Conservation (phyloP, 306 rosid species). For the Malus orientalis region DNA sequence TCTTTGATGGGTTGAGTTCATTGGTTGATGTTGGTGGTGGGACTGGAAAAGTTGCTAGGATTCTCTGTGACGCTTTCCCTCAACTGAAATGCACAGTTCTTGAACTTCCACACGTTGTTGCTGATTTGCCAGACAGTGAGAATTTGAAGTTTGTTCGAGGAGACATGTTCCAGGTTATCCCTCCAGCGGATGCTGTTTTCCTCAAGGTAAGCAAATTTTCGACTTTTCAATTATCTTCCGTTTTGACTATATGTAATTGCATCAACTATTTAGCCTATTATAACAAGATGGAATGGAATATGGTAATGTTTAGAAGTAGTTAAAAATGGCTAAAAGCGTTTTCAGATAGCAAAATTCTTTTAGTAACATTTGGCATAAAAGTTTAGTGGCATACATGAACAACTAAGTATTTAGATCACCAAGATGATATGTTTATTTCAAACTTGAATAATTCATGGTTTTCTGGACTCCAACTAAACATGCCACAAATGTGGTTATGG, state of each 20-base stretch:
- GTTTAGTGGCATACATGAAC: too few relatives aligned
- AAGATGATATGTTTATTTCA: too few relatives aligned
- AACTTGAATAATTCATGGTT: too few relatives aligned
- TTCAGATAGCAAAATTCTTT: too few relatives aligned
- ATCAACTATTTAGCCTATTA: neutral
- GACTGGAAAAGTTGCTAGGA: slow-evolving; percentile 17
- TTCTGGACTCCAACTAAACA: too few relatives aligned
- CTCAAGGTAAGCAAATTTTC: slow-evolving; percentile 26
- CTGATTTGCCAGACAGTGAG: slow-evolving; percentile 3
- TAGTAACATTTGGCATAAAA: too few relatives aligned
- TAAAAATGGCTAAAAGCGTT: too few relatives aligned
- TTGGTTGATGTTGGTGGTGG: slow-evolving; percentile 43
- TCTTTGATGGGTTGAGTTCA: slow-evolving; percentile 37
- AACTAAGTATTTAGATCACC: too few relatives aligned
- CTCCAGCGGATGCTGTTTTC: slow-evolving; percentile 38
- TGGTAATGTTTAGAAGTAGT: too few relatives aligned
- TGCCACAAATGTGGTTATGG: too few relatives aligned
- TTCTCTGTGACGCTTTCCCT: slow-evolving; percentile 37
- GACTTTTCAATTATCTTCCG: neutral
- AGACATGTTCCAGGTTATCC: slow-evolving; percentile 42
- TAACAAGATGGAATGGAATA: too few relatives aligned
- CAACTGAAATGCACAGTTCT: slow-evolving; percentile 39
- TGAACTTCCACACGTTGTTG: slow-evolving; percentile 46
- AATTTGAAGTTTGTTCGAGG: slow-evolving; percentile 46
- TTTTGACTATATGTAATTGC: neutral